These are phyloP conservation scores for Suaeda aralocaspica DNA, from an alignment of 148 eudicot species.

Conservation along the genomic window DNA sequence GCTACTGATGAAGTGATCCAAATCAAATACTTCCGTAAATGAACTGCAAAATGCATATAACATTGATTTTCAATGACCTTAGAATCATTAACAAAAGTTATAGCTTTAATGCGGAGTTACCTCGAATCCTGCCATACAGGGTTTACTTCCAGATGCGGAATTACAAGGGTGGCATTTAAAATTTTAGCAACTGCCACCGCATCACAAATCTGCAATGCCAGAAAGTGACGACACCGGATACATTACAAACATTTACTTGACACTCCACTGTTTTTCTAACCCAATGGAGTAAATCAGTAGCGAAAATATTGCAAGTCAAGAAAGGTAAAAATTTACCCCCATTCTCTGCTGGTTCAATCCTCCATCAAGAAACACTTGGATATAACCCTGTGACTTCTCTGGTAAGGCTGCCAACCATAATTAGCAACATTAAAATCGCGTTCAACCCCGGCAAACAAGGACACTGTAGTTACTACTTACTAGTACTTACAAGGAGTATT, in stretches of 20 bases:
- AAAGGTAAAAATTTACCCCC: constrained; percentile 46
- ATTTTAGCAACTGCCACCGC: constrained; percentile 91
- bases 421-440: neutral
- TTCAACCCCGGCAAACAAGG: neutral
- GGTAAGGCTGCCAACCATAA: constrained; percentile 31
- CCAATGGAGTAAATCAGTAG: neutral
- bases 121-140: constrained; percentile 95
- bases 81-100: neutral
- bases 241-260: neutral
- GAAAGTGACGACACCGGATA: constrained; percentile 2
- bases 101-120: constrained; percentile 25
- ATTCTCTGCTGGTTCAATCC: constrained; percentile 56
- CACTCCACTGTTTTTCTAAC: neutral
- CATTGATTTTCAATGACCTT: constrained; percentile 1
- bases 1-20: constrained; percentile 75
- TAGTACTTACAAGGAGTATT: constrained; percentile 39
- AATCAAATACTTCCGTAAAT: constrained; percentile 76
- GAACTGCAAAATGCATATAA: constrained; percentile 42
- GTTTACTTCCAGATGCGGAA: constrained; percentile 81
- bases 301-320: neutral
- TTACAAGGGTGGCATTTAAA: constrained; percentile 77
- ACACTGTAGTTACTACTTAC: neutral
- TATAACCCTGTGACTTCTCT: constrained; percentile 27
- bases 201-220: constrained; percentile 64
- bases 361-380: constrained; percentile 51